Evolutionary conservation across 2,329 filamentous ascomycete species (phyloP), one percentile per base, ranked within the genome.

Genomic region (Hyphodiscus sp.): DNA sequence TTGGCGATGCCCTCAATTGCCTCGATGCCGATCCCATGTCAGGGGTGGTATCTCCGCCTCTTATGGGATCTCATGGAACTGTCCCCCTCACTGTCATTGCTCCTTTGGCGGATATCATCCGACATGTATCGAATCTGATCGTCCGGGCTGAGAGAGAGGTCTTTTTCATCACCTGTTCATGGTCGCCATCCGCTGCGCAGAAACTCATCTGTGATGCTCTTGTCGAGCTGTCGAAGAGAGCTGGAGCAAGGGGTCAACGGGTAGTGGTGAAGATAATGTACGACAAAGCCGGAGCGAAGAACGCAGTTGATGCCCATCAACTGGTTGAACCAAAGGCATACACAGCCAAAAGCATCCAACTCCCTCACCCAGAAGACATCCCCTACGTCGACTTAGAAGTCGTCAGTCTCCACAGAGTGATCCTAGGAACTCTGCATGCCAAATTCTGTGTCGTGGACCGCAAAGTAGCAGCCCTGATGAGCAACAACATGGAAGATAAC

Each of bases 361-460:
- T 91, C 0, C 87, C 88, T 0, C 61, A 74, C 0, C 74, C 78
- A 0, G 71, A 81, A 2, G 84, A 91, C 41, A 83, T 91, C 2
- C 86, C 87, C 0, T 78, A 89, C 62, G 69, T 91, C 26, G 82
- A 90, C 57, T 68, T 92, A 33, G 74, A 89, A 63, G 86, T 91
- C 6, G 77, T 87, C 56, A 91, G 89, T 63, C 85, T 83, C 62
- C 88, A 91, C 63, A 76, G 77, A 13, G 79, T 86, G 1, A 69
- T 86, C 1, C 69, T 91, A 2, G 87, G 88, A 0, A 92, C 88
- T 0, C 86, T 91, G 42, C 88, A 91, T 63, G 76, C 82, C 57
- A 92, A 92, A 65, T 90, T 86, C 65, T 87, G 89, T 75, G 73
- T 91, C 1, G 81, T 91, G 1, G 88, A 92, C 67, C 77, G 87